These are phyloP conservation scores for Hymenoscyphus scutula DNA, from an alignment of 2,329 filamentous ascomycete genomes.

Conservation along the genomic window DNA sequence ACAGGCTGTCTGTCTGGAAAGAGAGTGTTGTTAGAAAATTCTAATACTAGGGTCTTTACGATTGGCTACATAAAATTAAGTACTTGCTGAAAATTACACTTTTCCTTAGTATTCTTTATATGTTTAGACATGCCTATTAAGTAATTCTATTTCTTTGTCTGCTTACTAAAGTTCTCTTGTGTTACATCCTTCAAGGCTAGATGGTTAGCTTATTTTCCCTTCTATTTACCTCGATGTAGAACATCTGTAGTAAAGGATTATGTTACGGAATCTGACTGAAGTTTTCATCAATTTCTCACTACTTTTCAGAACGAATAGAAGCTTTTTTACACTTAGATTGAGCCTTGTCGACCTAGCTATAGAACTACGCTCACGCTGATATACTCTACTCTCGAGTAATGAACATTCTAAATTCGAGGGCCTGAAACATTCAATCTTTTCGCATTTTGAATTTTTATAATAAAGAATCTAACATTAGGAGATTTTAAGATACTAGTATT, in stretches of 20 bases:
- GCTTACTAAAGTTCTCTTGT: neutral
- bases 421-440: neutral
- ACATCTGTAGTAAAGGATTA: neutral
- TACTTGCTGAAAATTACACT: neutral
- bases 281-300: neutral
- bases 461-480: neutral
- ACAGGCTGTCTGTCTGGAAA: neutral
- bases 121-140: neutral
- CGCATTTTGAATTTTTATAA: neutral
- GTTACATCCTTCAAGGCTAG: neutral
- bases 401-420: neutral
- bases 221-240: neutral
- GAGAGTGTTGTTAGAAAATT: neutral
- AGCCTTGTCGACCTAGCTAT: neutral
- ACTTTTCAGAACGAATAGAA: neutral
- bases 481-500: neutral
- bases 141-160: neutral
- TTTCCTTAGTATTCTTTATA: neutral
- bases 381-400: neutral
- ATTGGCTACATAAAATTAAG: neutral
- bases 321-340: neutral
- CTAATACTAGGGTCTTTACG: neutral
- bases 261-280: neutral
- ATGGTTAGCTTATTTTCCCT: neutral
- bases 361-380: neutral